Evolutionary conservation across 176 grass and related monocot genomes (phyloP).

Genomic region (Poa annua): DNA sequence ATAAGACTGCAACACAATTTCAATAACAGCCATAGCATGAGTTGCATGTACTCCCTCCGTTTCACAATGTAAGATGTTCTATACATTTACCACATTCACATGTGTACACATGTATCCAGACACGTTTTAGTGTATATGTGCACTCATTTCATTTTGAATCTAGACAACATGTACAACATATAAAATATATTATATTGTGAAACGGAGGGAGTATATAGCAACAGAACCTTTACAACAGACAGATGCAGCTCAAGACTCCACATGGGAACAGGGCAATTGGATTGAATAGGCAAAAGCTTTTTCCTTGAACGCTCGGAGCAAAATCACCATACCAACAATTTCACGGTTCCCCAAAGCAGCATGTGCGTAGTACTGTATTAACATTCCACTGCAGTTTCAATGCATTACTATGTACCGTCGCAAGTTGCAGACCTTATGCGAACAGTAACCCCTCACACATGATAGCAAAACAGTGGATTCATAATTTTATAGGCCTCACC

Average conservation of each 20-base stretch:
- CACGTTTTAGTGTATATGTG: no score
- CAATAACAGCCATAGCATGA: neutral
- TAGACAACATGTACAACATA: no score
- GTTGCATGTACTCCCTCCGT: no score
- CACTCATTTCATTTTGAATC: no score
- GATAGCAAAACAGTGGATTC: neutral
- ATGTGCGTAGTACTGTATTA: neutral
- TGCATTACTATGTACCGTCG: neutral
- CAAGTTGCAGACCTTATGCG: neutral
- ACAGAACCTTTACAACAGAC: neutral
- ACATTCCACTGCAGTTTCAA: neutral
- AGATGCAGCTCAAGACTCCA: neutral
- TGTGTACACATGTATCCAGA: no score
- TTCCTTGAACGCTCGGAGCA: neutral
- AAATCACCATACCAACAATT: neutral
- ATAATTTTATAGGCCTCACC: neutral
- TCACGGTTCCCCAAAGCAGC: neutral
- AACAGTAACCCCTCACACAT: neutral
- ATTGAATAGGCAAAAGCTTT: neutral
- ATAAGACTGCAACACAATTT: conserved; percentile 20
- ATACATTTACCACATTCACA: no score
- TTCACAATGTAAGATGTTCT: no score
- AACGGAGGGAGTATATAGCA: neutral
- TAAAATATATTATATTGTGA: no score
- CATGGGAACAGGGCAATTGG: neutral